Evolutionary conservation across 2,329 filamentous ascomycete genomes (phyloP), one percentile per base, ranked within the genome.

Genomic region (Trichophaea hybrida): DNA sequence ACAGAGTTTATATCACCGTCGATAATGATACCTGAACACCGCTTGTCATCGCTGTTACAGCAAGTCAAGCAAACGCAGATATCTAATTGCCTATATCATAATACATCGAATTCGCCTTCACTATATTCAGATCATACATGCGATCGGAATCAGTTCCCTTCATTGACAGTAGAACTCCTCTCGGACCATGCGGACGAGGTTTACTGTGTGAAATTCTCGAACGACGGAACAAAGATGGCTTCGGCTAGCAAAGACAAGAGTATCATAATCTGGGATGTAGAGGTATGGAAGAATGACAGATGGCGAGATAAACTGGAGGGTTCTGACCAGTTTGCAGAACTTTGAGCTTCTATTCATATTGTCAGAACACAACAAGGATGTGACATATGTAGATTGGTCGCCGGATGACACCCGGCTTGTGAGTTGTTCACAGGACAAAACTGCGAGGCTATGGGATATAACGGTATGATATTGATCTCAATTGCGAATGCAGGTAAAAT

Each of bases 1-100:
- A 15, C 67, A 91, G 86, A 79, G 75, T 95, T 82, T 59, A 94
- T 98, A 71, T 95, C 93, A 1, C 91, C 93, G 0, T 93, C 89
- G 3, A 87, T 95, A 49, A 97, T 98, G 90, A 85, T 98, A 58
- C 93, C 93, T 1, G 88, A 95, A 69, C 87, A 93, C 71, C 84
- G 93, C 5, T 76, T 98, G 49, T 88, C 88, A 1, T 79, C 83
- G 37, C 76, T 98, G 13, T 75, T 98, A 56, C 79, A 90, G 59
- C 83, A 94, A 65, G 83, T 95, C 40, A 95, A 96, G 70, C 79
- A 84, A 62, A 81, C 78, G 64, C 91, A 96, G 73, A 86, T 96
- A 60, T 80, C 83, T 55, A 81, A 80, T 34, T 98, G 93, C 70
- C 74, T 90, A 43, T 97, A 90, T 72, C 93, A 98, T 73, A 96